Evolutionary conservation across 1,284 basidiomycete genomes (phyloP).

Genomic region (Moesziomyces globuligerus): DNA sequence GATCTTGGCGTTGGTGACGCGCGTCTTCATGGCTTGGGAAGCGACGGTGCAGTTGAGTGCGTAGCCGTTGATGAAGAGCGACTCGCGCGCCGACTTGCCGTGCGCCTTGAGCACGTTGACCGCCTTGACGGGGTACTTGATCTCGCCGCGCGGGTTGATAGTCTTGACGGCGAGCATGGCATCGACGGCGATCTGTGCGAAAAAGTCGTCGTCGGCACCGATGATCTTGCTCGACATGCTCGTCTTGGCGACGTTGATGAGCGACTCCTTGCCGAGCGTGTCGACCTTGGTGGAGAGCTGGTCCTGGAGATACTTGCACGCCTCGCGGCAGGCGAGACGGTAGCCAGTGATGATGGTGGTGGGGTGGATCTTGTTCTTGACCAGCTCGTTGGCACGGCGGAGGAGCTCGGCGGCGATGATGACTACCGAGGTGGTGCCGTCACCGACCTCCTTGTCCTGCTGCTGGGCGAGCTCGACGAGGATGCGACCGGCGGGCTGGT

Average conservation of each 20-base stretch:
- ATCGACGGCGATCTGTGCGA: constrained; percentile 97
- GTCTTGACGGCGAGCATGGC: constrained; percentile 98
- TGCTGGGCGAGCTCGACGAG: constrained; percentile 98
- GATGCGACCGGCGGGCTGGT: constrained; percentile 91
- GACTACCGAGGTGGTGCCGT: constrained; percentile 98
- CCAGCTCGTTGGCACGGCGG: constrained; percentile 94
- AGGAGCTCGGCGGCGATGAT: constrained; percentile 96
- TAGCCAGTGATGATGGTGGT: constrained; percentile 99
- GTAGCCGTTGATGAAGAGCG: constrained; percentile 93
- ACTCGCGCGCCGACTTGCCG: constrained; percentile 93
- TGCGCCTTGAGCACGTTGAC: constrained; percentile 99
- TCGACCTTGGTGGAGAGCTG: constrained; percentile 97
- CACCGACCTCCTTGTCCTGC: constrained; percentile 99
- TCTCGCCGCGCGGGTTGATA: constrained; percentile 91
- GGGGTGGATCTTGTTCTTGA: constrained; percentile 98
- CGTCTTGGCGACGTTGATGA: constrained; percentile 97
- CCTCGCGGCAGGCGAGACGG: constrained; percentile 94
- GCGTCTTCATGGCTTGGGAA: constrained; percentile 98
- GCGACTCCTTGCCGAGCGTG: constrained; percentile 84
- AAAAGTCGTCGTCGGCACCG: constrained; percentile 96
- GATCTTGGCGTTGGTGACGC: constrained; percentile 92
- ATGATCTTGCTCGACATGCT: constrained; percentile 99
- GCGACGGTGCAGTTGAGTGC: constrained; percentile 99
- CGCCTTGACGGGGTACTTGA: constrained; percentile 99
- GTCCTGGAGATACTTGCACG: constrained; percentile 97